Evolutionary conservation across 2,329 filamentous ascomycete species (phyloP).

Genomic region (Ophiosphaerella narmari): DNA sequence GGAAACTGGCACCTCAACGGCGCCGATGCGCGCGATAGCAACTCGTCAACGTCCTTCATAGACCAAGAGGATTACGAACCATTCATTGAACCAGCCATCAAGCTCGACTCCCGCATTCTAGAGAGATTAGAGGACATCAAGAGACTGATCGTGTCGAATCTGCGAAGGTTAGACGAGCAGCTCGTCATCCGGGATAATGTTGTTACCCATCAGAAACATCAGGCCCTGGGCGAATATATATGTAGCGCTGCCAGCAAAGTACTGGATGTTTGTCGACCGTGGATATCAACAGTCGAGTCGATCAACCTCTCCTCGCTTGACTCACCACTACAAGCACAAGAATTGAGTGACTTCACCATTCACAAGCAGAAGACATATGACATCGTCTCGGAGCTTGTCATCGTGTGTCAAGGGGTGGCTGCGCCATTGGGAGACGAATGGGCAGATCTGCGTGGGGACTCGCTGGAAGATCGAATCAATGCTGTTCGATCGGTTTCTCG

Average conservation of each 20-base stretch:
- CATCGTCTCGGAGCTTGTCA: conserved; percentile 83
- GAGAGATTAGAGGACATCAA: conserved; percentile 86
- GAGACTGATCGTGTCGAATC: conserved; percentile 80
- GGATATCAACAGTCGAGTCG: conserved; percentile 87
- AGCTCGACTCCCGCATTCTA: conserved; percentile 76
- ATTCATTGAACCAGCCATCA: conserved; percentile 69
- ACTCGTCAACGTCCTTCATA: conserved; percentile 71
- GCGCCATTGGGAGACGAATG: conserved; percentile 93
- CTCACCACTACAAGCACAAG: conserved; percentile 79
- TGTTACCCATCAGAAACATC: conserved; percentile 77
- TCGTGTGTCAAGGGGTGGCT: conserved; percentile 89
- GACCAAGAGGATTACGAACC: conserved; percentile 84
- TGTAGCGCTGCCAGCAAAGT: conserved; percentile 79
- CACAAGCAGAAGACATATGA: conserved; percentile 96
- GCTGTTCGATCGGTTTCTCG: conserved; percentile 77
- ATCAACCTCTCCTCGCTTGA: conserved; percentile 83
- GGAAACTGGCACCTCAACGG: conserved; percentile 83
- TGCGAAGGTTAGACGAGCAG: conserved; percentile 85
- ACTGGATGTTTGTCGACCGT: conserved; percentile 85
- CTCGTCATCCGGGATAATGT: conserved; percentile 79
- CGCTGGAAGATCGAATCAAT: conserved; percentile 82
- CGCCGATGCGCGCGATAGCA: conserved; percentile 67
- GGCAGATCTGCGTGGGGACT: conserved; percentile 88
- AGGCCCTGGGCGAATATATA: conserved; percentile 78
- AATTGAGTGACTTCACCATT: conserved; percentile 81